Base-by-base conservation (phyloP, 306 rosid genomes). In the Rosa rugosa region DNA sequence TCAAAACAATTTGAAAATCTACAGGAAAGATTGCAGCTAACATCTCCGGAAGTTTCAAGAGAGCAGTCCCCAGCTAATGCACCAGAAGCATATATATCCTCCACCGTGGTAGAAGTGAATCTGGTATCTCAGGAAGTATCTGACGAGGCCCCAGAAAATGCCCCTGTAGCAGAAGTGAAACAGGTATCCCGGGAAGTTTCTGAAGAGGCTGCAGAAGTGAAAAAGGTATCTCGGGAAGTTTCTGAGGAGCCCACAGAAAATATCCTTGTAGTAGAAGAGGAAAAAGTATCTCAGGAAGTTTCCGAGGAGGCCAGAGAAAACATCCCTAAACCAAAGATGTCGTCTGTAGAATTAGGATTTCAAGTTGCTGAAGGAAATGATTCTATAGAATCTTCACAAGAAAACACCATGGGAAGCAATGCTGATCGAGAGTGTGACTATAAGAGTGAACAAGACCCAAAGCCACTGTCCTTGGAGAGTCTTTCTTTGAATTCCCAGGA, bases 391-490 rank as follows among this genome's bases (percentile, higher is more conserved):
- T 60, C 80, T 77, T 72, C 85, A 41, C 78, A 75, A 83, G 89
- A 84, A 75, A 14, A 75, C 82, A 80, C 84, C 20, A 83, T 77
- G 69, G 86, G 86, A 76, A 83, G 76, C 31, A 81, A 85, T 42
- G 70, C 46, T 82, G 80, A 67, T 72, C 81, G 31, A 34, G 88
- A 67, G 77, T 47, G 34, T 45, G 88, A 72, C 69, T 54, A 69
- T 73, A 86, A 84, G 87, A 71, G 81, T 69, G 86, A 86, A 69
- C 79, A 76, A 75, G 87, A 80, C 57, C 80, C 80, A 80, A 86
- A 87, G 82, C 81, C 83, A 46, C 86, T 62, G 62, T 84, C 89
- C 44, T 77, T 75, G 71, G 84, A 78, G 72, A 69, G 84, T 75
- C 83, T 60, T 73, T 81, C 92, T 44, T 74, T 80, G 51, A 79